Conservation (phyloP, 208 protist species). For the Crithidia bombi region DNA sequence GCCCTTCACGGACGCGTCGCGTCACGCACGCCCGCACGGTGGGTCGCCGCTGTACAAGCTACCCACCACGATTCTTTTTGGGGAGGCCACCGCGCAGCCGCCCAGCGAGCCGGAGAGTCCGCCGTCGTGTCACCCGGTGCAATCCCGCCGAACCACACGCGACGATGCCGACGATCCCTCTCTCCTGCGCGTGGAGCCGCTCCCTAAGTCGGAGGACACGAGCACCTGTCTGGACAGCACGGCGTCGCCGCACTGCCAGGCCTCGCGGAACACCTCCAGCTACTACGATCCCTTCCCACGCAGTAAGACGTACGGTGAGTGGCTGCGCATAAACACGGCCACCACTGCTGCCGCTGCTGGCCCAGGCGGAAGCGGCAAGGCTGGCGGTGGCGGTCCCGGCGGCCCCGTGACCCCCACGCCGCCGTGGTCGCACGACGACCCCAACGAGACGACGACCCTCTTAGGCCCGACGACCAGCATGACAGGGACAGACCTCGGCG, state of each 20-base stretch:
- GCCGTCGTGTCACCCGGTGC: neutral
- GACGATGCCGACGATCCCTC: conserved; percentile 5
- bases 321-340: conserved; percentile 16
- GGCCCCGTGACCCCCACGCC: conserved; percentile 1
- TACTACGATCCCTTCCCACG: conserved; percentile 12
- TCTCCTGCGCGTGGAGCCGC: conserved; percentile 8
- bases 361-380: neutral
- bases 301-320: conserved; percentile 19
- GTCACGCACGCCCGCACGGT: neutral
- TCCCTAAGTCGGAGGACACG: conserved; percentile 10
- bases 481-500: neutral
- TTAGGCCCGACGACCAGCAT: conserved; percentile 12
- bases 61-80: conserved; percentile 10
- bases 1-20: neutral
- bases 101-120: neutral
- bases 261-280: conserved; percentile 2
- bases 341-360: neutral
- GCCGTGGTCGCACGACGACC: conserved; percentile 23
- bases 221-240: conserved; percentile 1
- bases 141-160: no score
- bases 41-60: conserved; percentile 12
- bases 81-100: no score
- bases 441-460: conserved; percentile 16
- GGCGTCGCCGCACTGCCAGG: neutral
- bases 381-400: neutral